phyloP scores from a whole-genome alignment of 371 early-diverging fungal species.

The Mortierella sp. region DNA sequence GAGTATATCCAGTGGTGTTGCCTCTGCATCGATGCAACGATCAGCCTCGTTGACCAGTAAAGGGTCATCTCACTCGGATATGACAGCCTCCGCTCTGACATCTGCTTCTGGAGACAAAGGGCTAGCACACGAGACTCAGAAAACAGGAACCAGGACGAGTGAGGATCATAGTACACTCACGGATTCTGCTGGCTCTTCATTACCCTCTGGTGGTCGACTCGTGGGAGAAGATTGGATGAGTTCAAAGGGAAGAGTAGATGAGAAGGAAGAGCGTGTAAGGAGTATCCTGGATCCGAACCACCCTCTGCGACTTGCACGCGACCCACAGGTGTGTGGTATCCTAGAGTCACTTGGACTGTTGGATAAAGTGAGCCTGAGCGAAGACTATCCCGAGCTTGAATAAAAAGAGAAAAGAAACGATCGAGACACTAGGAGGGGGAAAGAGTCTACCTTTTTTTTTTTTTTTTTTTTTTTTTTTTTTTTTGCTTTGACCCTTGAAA shows the following conservation, averaged over 20 bases:
- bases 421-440: background rate
- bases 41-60: too few relatives aligned
- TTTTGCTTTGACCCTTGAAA: background rate
- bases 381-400: background rate
- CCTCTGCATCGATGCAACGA: too few relatives aligned
- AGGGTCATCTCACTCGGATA: too few relatives aligned
- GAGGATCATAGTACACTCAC: conserved; percentile 16
- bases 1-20: too few relatives aligned
- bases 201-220: too few relatives aligned
- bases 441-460: background rate
- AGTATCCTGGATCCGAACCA: conserved; percentile 43
- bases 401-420: background rate
- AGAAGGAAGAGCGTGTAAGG: conserved; percentile 9
- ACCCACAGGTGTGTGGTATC: conserved; percentile 21
- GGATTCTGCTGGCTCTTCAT: background rate
- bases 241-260: background rate
- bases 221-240: background rate
- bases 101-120: background rate
- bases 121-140: background rate
- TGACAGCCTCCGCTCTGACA: too few relatives aligned
- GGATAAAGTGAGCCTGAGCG: too few relatives aligned
- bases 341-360: conserved; percentile 34
- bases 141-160: background rate
- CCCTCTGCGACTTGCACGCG: conserved; percentile 26
- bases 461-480: conserved; percentile 5